Evolutionary conservation across 306 rosid genomes (phyloP).

Genomic region (Carpinus viminea): DNA sequence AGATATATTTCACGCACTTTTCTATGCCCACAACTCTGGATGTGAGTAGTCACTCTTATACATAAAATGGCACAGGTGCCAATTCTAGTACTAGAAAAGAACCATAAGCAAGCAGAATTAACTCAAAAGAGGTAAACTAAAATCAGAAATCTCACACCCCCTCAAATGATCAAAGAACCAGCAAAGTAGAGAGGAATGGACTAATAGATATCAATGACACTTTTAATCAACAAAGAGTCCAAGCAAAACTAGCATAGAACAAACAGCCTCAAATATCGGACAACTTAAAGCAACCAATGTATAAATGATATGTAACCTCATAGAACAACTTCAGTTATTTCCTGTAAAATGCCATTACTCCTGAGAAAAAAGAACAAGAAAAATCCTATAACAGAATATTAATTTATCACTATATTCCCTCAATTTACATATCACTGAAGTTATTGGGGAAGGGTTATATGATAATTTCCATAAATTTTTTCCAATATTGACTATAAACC

Average conservation of each 20-base stretch:
- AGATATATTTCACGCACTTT: neutral
- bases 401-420: neutral
- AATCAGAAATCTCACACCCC: neutral
- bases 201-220: neutral
- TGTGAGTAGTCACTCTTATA: neutral
- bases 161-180: too few species aligned
- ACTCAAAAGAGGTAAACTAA: neutral
- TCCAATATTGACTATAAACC: neutral
- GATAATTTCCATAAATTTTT: neutral
- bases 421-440: neutral
- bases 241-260: neutral
- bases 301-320: neutral
- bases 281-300: neutral
- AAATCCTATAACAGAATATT: neutral
- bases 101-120: neutral
- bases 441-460: neutral
- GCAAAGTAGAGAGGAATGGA: too few species aligned
- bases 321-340: neutral
- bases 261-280: neutral
- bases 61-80: neutral
- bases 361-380: neutral
- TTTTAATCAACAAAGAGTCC: neutral
- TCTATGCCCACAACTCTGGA: neutral
- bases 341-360: neutral
- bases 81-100: neutral